Conservation (phyloP, 108 stramenopile genomes). For the Nannochloropsis salina region DNA sequence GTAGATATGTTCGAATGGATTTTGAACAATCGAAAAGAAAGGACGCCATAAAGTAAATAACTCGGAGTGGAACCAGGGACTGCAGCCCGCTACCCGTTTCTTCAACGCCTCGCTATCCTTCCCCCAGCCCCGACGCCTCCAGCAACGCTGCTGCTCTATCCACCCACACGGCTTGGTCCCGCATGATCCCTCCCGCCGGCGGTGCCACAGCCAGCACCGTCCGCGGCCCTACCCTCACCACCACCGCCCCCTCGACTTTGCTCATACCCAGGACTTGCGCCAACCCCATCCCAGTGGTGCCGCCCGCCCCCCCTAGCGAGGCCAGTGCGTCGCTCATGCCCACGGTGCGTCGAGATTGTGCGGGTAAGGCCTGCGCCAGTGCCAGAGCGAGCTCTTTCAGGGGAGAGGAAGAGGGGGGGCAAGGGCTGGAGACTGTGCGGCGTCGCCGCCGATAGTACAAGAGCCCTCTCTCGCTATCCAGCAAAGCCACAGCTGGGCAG, state of each 20-base stretch:
- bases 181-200: background rate
- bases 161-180: background rate
- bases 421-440: background rate
- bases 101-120: background rate
- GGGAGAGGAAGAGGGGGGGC: background rate
- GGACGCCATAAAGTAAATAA: background rate
- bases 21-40: background rate
- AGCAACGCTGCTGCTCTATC: slow-evolving; percentile 2
- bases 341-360: background rate
- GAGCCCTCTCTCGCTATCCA: background rate
- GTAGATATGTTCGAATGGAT: background rate
- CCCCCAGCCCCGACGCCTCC: background rate
- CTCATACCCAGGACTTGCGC: background rate
- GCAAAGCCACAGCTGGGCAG: background rate
- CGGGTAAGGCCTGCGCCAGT: background rate
- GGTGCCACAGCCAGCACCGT: background rate
- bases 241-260: slow-evolving; percentile 3
- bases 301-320: background rate
- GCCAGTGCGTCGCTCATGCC: background rate
- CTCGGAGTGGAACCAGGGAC: too few species aligned
- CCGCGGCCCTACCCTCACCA: background rate
- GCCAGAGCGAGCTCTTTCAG: background rate
- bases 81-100: background rate
- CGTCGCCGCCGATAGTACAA: background rate
- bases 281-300: background rate